These are phyloP conservation scores for Dittrichia graveolens DNA, from an alignment of 129 eudicot species.

Conservation along the genomic window DNA sequence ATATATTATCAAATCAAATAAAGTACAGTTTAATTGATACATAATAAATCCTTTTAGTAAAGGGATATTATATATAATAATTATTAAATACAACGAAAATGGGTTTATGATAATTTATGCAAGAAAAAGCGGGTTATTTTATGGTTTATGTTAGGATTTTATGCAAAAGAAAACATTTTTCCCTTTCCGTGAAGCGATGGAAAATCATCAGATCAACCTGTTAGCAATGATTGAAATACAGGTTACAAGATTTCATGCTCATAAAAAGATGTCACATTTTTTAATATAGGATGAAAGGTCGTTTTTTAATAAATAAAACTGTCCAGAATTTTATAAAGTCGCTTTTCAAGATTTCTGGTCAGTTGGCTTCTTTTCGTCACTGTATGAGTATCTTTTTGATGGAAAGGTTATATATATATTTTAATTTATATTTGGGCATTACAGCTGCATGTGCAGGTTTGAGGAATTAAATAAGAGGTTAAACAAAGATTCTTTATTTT, in stretches of 20 bases:
- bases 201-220: neutral
- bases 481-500: conserved; percentile 35
- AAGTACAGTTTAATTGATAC: no score
- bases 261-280: neutral
- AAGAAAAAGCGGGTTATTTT: neutral
- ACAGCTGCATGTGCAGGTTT: conserved; percentile 32
- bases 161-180: neutral
- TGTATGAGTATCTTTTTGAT: conserved; percentile 6
- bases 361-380: conserved; percentile 18
- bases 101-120: no score
- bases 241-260: conserved; percentile 1
- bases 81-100: no score
- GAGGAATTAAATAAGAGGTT: conserved; percentile 29
- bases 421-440: conserved; percentile 16
- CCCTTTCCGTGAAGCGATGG: neutral
- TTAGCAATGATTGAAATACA: conserved; percentile 6
- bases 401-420: neutral
- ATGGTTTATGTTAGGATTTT: neutral
- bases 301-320: conserved; percentile 26
- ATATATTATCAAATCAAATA: no score
- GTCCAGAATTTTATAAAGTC: conserved; percentile 13
- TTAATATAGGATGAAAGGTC: neutral
- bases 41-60: no score
- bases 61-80: no score
- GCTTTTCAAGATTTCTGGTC: conserved; percentile 3